Conservation (phyloP, 805 yeast genomes). For the Clavispora phyllophila region DNA sequence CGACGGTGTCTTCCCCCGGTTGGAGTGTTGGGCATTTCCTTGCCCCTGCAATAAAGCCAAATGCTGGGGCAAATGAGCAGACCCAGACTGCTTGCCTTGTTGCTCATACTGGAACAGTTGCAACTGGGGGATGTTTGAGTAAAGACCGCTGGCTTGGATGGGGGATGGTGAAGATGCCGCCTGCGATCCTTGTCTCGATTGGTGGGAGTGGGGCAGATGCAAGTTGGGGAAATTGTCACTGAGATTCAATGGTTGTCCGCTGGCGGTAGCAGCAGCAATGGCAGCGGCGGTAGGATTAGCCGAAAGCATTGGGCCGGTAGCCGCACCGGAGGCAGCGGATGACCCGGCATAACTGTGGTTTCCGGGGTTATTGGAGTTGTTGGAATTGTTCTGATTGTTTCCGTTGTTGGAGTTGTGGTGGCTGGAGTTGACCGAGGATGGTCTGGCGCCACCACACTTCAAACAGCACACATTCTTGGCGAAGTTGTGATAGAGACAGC, state of each 20-base stretch:
- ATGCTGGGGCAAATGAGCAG: conserved; percentile 18
- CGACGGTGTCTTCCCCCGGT: conserved; percentile 12
- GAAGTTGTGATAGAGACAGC: conserved; percentile 84
- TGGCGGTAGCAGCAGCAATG: conserved; percentile 44
- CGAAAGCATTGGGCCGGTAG: conserved; percentile 20
- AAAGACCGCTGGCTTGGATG: conserved; percentile 10
- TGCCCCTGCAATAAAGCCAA: conserved; percentile 16
- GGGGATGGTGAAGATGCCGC: conserved; percentile 9
- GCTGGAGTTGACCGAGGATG: conserved; percentile 24
- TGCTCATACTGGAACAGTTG: conserved; percentile 16
- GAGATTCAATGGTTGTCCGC: conserved; percentile 41
- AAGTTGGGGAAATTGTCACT: conserved; percentile 25
- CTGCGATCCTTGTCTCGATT: conserved; percentile 9
- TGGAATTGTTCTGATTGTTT: not conserved
- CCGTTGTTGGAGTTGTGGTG: not conserved
- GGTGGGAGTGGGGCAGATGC: conserved; percentile 33
- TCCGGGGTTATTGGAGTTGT: conserved; percentile 6
- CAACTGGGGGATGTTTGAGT: conserved; percentile 15
- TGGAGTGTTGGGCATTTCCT: conserved; percentile 5
- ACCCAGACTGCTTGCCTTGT: conserved; percentile 13
- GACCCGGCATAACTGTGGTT: conserved; percentile 1
- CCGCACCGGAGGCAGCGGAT: not conserved
- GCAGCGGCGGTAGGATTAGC: conserved; percentile 43
- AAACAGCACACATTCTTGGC: conserved; percentile 85
- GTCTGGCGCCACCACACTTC: conserved; percentile 78